phyloP scores from a whole-genome alignment of 2,329 filamentous ascomycete species.

The Botryotinia narcissicola region DNA sequence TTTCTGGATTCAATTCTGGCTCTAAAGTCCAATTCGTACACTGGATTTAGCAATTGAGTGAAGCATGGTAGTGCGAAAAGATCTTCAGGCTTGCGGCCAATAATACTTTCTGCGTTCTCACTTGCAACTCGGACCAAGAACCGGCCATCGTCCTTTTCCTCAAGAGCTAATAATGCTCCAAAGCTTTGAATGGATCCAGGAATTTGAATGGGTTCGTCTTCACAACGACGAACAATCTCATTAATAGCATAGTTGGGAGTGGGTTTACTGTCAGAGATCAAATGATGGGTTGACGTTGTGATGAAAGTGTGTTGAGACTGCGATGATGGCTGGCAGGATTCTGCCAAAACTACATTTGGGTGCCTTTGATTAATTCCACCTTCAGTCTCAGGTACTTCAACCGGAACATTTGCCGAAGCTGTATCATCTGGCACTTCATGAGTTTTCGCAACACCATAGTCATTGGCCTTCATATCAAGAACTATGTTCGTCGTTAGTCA shows the following conservation, averaged over 20 bases:
- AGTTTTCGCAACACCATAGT: neutral
- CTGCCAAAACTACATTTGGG: conserved; percentile 1
- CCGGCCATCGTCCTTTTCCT: conserved; percentile 65
- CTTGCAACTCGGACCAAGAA: conserved; percentile 72
- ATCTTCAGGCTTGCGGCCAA: conserved; percentile 73
- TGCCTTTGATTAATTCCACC: neutral
- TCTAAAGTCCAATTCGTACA: conserved; percentile 47
- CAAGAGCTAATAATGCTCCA: conserved; percentile 72
- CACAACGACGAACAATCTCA: conserved; percentile 53
- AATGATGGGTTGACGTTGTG: conserved; percentile 8
- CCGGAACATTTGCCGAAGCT: neutral
- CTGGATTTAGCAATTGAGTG: conserved; percentile 81
- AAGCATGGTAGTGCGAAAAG: conserved; percentile 74
- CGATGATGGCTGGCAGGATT: neutral
- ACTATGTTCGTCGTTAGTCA: neutral
- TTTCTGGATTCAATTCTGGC: conserved; percentile 9
- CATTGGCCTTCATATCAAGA: too few relatives aligned
- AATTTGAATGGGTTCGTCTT: conserved; percentile 88
- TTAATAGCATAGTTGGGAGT: neutral
- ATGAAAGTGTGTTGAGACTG: conserved; percentile 5
- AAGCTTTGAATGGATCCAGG: conserved; percentile 61
- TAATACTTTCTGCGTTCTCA: conserved; percentile 72
- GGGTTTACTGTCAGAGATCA: conserved; percentile 2
- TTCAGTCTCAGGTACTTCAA: neutral
- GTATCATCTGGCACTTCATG: neutral